Evolutionary conservation across 192 early-diverging fungal species (phyloP).

Genomic region (Coemansia sp.): DNA sequence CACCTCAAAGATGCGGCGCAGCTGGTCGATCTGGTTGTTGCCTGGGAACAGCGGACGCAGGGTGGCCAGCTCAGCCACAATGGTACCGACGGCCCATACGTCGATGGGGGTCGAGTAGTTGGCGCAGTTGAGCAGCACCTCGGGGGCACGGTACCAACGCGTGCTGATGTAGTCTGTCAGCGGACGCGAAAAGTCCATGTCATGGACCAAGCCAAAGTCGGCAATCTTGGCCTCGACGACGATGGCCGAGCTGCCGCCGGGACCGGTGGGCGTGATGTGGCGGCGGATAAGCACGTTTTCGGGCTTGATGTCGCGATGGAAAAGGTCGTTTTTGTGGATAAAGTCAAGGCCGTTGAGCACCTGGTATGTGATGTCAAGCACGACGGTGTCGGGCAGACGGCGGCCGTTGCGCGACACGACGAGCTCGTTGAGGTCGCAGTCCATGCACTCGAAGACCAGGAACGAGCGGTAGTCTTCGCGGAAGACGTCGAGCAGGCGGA

Average conservation of each 20-base stretch:
- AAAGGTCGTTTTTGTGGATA: conserved; percentile 91
- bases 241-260: conserved; percentile 43
- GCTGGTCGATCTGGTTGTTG: conserved; percentile 87
- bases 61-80: conserved; percentile 85
- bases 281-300: conserved; percentile 84
- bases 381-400: conserved; percentile 59
- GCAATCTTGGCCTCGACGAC: conserved; percentile 78
- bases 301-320: conserved; percentile 97
- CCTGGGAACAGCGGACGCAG: conserved; percentile 93
- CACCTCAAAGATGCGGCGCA: conserved; percentile 79
- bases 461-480: conserved; percentile 81
- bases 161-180: conserved; percentile 98
- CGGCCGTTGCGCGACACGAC: conserved; percentile 72
- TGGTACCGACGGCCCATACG: conserved; percentile 93
- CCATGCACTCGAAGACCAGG: conserved; percentile 96
- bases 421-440: conserved; percentile 92
- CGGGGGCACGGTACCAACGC: conserved; percentile 97
- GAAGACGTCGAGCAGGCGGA: conserved; percentile 81
- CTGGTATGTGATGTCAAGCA: conserved; percentile 85
- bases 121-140: conserved; percentile 80
- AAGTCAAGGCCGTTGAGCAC: conserved; percentile 81
- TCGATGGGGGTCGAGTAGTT: conserved; percentile 91
- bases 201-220: conserved; percentile 93
- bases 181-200: conserved; percentile 83
- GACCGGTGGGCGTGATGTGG: conserved; percentile 23